These are phyloP conservation scores for Vigna unguiculata DNA, from an alignment of 306 rosid species.

Conservation along the genomic window DNA sequence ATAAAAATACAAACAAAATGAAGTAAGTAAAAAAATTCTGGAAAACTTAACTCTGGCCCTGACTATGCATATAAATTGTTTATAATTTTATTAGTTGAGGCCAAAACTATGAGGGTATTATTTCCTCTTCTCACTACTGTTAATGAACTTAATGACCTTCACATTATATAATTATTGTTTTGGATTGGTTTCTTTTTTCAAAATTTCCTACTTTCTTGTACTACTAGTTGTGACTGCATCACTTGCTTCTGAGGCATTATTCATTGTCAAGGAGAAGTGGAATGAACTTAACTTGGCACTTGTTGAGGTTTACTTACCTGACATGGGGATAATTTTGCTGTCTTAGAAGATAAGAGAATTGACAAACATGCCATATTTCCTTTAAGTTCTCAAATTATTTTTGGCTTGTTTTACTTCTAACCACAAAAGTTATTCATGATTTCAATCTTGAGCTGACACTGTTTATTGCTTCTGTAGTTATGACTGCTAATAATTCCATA, in stretches of 20 bases:
- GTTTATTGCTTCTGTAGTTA: slow-evolving; percentile 39
- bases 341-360: slow-evolving; percentile 42
- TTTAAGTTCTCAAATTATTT: slow-evolving; percentile 48
- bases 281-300: slow-evolving; percentile 50
- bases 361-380: slow-evolving; percentile 42
- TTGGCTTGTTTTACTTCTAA: slow-evolving; percentile 11
- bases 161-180: slow-evolving; percentile 8
- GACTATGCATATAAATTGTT: not conserved
- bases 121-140: too few relatives aligned
- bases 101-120: slow-evolving; percentile 1
- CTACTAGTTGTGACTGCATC: slow-evolving; percentile 53
- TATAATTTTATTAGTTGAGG: not conserved
- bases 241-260: slow-evolving; percentile 53
- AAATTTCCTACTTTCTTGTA: not conserved
- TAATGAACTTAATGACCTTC: too few relatives aligned
- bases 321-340: slow-evolving; percentile 47
- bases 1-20: too few relatives aligned
- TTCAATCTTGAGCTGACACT: too few relatives aligned
- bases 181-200: slow-evolving; percentile 12
- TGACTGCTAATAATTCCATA: slow-evolving; percentile 47
- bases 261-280: slow-evolving; percentile 34
- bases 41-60: too few relatives aligned
- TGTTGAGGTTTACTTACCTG: slow-evolving; percentile 53
- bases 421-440: not conserved
- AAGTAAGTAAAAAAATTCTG: too few relatives aligned